A percentile compares a stretch with the other conserved stretches of the same genome.
Evolutionary conservation across 805 yeast genomes (phyloP).

Genomic region (Osmozyma mogii): DNA sequence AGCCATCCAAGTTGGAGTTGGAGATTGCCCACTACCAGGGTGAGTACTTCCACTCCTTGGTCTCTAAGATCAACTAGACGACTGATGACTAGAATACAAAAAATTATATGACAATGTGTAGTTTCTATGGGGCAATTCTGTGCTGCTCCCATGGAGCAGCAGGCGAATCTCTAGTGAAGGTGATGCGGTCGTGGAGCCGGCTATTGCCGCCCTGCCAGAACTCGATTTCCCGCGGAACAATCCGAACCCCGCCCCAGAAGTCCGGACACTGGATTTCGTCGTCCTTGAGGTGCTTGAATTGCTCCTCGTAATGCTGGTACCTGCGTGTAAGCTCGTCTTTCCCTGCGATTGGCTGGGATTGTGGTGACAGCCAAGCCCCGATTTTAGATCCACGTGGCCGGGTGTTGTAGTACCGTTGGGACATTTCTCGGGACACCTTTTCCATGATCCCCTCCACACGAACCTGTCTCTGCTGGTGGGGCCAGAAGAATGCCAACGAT

Average conservation of each 20-base stretch:
- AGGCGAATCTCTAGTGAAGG: constrained; percentile 48
- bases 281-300: constrained; percentile 49
- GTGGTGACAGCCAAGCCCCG: constrained; percentile 97
- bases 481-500: constrained; percentile 88
- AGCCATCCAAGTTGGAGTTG: constrained; percentile 15
- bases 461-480: constrained; percentile 81
- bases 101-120: too few relatives aligned
- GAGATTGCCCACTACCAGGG: constrained; percentile 15
- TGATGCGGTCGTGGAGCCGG: constrained; percentile 84
- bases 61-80: too few relatives aligned
- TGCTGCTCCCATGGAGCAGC: constrained; percentile 50
- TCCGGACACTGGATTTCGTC: constrained; percentile 83
- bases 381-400: constrained; percentile 90
- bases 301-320: constrained; percentile 39
- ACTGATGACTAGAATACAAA: neutral
- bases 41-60: constrained; percentile 12
- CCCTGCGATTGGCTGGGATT: constrained; percentile 49
- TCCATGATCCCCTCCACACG: constrained; percentile 85
- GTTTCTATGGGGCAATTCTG: constrained; percentile 61
- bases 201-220: constrained; percentile 96
- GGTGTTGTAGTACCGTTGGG: constrained; percentile 70
- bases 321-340: constrained; percentile 58
- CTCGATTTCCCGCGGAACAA: constrained; percentile 84
- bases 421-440: constrained; percentile 62
- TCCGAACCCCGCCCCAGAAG: constrained; percentile 90